These are phyloP conservation scores for Mortierella sp. DNA, from an alignment of 371 early-diverging fungal species.

Conservation along the genomic window DNA sequence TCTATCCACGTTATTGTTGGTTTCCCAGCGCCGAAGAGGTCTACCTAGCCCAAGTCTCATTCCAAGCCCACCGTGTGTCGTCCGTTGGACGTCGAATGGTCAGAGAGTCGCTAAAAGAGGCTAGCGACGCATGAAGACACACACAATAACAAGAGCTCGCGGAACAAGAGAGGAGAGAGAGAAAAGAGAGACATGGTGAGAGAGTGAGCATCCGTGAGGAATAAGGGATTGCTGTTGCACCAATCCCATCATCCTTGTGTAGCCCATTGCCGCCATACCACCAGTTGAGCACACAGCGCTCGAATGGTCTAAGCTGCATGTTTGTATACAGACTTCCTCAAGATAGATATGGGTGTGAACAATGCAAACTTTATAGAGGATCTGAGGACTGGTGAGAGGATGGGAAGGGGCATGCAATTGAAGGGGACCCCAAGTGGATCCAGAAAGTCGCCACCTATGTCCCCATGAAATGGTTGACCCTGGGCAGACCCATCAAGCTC, in stretches of 20 bases:
- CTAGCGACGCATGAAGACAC: not conserved
- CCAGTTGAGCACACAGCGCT: no score
- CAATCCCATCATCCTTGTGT: slow-evolving; percentile 9
- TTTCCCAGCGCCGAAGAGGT: not conserved
- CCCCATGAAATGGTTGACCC: no score
- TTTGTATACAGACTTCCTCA: no score
- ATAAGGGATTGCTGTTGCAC: slow-evolving; percentile 3
- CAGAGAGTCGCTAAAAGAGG: slow-evolving; percentile 1
- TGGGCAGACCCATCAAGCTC: no score
- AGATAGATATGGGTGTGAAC: no score
- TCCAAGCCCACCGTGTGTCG: not conserved
- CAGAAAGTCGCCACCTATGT: no score
- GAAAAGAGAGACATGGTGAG: not conserved
- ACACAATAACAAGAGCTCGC: not conserved
- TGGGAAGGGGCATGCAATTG: not conserved
- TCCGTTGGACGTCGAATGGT: not conserved
- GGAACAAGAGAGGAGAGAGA: not conserved
- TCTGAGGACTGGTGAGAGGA: slow-evolving; percentile 1
- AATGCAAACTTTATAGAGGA: slow-evolving; percentile 6
- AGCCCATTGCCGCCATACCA: slow-evolving; percentile 1
- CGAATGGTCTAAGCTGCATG: no score
- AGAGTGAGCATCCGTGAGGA: not conserved
- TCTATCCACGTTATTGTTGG: slow-evolving; percentile 3
- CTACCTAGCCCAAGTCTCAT: no score
- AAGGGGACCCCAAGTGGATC: not conserved